Evolutionary conservation across 164 flowering plant genomes (phyloP), one percentile per base, ranked within the genome.

Genomic region (Aristolochia contorta): DNA sequence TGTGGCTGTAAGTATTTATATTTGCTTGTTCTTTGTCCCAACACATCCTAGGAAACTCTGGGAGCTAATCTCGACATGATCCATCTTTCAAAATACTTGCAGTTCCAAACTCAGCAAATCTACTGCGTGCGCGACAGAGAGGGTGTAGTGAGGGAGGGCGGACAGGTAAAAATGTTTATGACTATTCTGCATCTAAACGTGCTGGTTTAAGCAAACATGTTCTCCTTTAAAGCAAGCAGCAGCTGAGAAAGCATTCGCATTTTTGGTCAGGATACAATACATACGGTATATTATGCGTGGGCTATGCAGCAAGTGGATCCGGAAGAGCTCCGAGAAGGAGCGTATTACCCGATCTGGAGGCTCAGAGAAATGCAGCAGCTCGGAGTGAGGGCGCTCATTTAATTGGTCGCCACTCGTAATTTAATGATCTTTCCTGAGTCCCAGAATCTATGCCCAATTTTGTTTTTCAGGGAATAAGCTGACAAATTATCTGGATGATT

Each of bases 21-120:
- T 55, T 21, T 20, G 53, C 20, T 20, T 16, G 19, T 30, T 27
- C 45, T 61, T 62, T 21, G 10, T 12, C 16, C 2, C 33, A 7
- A 12, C n/a, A n/a, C n/a, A n/a, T n/a, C n/a, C 19, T 27, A 27
- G 5, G 30, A 27, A 49, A 18, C 22, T 49, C 20, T 18, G 22
- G 22, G 19, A 20, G 53, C 4, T 4, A 12, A 49, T 18, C 20
- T 20, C 15, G 53, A 49, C 53, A 49, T 18, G 14, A 12, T 5
- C 22, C 53, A 18, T 49, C 22, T 49, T 20, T 49, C 13, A 15
- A 2, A 47, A 56, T 65, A 30, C 67, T 43, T 2, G 54, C 88
- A 94, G 99, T 94, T 94, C 73, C 93, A 78, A 72, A 87, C 96
- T 16, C 99, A 94, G 66, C 96, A 94, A 61, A 75, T 94, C 27